Evolutionary conservation across 257 asterid species (phyloP).

Genomic region (Thymus mandschuricus): DNA sequence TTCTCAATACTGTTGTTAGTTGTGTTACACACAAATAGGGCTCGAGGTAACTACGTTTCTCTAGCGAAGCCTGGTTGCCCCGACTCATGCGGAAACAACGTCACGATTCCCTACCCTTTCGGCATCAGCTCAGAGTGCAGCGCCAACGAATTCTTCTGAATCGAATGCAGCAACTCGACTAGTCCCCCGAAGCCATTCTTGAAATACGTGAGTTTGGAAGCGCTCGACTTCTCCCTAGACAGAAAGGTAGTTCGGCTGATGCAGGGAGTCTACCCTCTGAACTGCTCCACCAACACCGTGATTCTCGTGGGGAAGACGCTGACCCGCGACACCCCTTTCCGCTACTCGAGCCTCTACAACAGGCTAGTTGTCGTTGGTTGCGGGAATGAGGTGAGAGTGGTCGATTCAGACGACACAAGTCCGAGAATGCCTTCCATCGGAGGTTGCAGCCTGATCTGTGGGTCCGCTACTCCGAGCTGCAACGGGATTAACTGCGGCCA

Average conservation of each 20-base stretch:
- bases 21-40: not conserved
- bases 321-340: not conserved
- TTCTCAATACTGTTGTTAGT: not conserved
- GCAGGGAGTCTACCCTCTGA: conserved; percentile 23
- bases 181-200: conserved; percentile 19
- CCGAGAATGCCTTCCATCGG: not conserved
- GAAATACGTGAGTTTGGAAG: conserved; percentile 10
- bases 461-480: not conserved
- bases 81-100: conserved; percentile 12
- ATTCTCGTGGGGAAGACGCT: not conserved
- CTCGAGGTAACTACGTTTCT: not conserved
- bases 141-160: not conserved
- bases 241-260: not conserved
- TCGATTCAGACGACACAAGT: not conserved
- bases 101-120: conserved; percentile 23
- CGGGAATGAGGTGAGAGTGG: conserved; percentile 1
- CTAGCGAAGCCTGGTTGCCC: conserved; percentile 20
- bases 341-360: conserved; percentile 17
- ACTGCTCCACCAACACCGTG: not conserved
- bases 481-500: conserved; percentile 23
- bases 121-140: conserved; percentile 24
- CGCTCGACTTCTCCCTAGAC: not conserved
- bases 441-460: conserved; percentile 25
- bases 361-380: conserved; percentile 10
- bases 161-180: not conserved